These are phyloP conservation scores for Exophiala sideris DNA, from an alignment of 2,329 filamentous ascomycete species.

Conservation along the genomic window DNA sequence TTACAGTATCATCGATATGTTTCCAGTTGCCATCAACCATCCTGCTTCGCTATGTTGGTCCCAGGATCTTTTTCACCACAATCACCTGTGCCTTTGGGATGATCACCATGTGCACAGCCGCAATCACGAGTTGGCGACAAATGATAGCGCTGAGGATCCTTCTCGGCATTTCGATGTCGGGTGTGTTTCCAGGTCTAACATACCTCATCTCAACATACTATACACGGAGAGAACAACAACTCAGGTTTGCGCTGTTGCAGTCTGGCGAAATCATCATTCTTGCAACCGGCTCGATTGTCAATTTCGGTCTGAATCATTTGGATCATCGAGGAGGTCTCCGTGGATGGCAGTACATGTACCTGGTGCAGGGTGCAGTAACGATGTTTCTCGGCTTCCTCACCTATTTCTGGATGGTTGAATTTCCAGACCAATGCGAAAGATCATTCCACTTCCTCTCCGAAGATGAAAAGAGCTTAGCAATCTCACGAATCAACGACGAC, in stretches of 20 bases:
- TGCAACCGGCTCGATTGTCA: constrained; percentile 64
- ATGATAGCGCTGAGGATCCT: constrained; percentile 67
- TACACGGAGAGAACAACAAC: constrained; percentile 40
- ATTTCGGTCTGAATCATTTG: constrained; percentile 65
- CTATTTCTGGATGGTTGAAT: constrained; percentile 70
- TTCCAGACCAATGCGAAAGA: constrained; percentile 58
- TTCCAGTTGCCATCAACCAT: constrained; percentile 69
- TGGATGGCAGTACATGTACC: constrained; percentile 68
- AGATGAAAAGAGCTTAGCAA: constrained; percentile 55
- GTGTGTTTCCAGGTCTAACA: constrained; percentile 45
- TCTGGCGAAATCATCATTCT: constrained; percentile 53
- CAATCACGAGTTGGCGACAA: constrained; percentile 64
- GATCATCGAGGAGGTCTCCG: constrained; percentile 54
- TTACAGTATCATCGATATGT: constrained; percentile 64
- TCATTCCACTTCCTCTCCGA: constrained; percentile 58
- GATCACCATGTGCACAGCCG: constrained; percentile 66
- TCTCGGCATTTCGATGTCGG: constrained; percentile 60
- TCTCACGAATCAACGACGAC: constrained; percentile 58
- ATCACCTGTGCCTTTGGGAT: constrained; percentile 61
- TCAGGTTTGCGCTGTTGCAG: constrained; percentile 21
- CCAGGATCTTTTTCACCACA: constrained; percentile 59
- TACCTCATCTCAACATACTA: constrained; percentile 58
- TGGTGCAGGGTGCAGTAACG: constrained; percentile 63
- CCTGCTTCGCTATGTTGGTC: constrained; percentile 62
- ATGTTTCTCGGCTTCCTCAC: constrained; percentile 57